Evolutionary conservation across 805 yeast species (phyloP).

Genomic region (Yarrowia phangngaensis): DNA sequence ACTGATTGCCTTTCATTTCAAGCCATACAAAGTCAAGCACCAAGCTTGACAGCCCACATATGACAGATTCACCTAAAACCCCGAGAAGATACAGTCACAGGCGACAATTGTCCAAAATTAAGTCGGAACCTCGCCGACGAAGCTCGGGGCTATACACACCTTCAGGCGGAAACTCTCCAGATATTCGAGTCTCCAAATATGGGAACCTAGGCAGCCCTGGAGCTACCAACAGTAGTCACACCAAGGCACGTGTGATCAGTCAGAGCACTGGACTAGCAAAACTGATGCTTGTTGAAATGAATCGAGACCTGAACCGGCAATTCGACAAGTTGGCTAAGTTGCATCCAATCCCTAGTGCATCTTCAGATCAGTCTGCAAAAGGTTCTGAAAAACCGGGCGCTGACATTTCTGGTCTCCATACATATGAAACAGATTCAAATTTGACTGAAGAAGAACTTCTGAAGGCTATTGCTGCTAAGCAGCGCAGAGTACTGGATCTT

Average conservation of each 20-base stretch:
- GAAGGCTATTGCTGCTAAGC: conserved; percentile 23
- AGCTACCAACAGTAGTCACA: not conserved
- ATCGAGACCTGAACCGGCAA: conserved; percentile 17
- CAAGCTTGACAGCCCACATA: not conserved
- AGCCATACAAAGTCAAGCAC: no score
- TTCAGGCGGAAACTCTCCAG: conserved; percentile 3
- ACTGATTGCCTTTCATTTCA: no score
- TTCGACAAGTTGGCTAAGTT: conserved; percentile 1
- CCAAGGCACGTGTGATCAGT: conserved; percentile 16
- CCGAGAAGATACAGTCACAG: conserved; percentile 19
- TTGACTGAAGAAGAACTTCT: conserved; percentile 12
- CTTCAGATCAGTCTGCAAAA: conserved; percentile 2
- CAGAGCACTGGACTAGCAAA: conserved; percentile 23
- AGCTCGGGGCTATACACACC: conserved; percentile 1
- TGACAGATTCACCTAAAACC: conserved; percentile 18
- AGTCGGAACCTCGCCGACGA: conserved; percentile 13
- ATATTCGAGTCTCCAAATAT: conserved; percentile 2
- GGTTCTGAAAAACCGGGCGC: not conserved
- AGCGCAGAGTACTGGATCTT: conserved; percentile 17
- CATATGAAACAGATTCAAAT: conserved; percentile 7
- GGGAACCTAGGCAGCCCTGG: conserved; percentile 14
- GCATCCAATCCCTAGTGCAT: not conserved
- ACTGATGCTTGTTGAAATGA: conserved; percentile 22
- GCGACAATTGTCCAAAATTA: conserved; percentile 18
- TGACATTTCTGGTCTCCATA: no score